These are phyloP conservation scores for Aechmea fasciata DNA, from an alignment of 176 grass and related monocot species.

Conservation along the genomic window DNA sequence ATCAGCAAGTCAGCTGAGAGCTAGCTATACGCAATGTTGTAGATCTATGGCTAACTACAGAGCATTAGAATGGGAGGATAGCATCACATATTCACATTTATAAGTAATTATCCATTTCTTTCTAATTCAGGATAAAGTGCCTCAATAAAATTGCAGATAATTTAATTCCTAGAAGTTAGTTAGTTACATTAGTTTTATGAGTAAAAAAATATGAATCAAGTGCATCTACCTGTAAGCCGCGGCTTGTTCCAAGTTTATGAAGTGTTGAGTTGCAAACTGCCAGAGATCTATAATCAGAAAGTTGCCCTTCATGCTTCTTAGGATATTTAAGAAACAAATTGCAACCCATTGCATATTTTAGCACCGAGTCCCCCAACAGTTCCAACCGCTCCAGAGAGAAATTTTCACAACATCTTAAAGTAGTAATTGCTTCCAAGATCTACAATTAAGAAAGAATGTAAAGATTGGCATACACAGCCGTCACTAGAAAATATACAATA, in stretches of 20 bases:
- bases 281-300: neutral
- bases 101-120: too few relatives aligned
- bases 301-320: slow-evolving; percentile 6
- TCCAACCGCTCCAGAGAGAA: slow-evolving; percentile 10
- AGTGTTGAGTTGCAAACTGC: slow-evolving; percentile 2
- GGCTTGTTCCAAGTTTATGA: slow-evolving; percentile 1
- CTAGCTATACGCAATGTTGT: too few relatives aligned
- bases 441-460: neutral
- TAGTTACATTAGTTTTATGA: neutral
- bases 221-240: slow-evolving; percentile 2
- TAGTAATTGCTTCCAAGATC: slow-evolving; percentile 12
- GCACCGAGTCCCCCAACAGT: neutral
- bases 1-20: too few relatives aligned
- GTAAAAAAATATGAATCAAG: neutral
- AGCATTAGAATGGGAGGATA: too few relatives aligned
- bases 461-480: neutral
- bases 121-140: too few relatives aligned
- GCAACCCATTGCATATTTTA: neutral
- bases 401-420: slow-evolving; percentile 1
- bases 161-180: too few relatives aligned
- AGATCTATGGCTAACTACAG: too few relatives aligned
- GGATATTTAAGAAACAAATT: slow-evolving; percentile 6
- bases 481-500: slow-evolving; percentile 1
- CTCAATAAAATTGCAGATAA: too few relatives aligned
- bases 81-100: too few relatives aligned